phyloP scores from a whole-genome alignment of 345 rosid species.

The Angophora floribunda region DNA sequence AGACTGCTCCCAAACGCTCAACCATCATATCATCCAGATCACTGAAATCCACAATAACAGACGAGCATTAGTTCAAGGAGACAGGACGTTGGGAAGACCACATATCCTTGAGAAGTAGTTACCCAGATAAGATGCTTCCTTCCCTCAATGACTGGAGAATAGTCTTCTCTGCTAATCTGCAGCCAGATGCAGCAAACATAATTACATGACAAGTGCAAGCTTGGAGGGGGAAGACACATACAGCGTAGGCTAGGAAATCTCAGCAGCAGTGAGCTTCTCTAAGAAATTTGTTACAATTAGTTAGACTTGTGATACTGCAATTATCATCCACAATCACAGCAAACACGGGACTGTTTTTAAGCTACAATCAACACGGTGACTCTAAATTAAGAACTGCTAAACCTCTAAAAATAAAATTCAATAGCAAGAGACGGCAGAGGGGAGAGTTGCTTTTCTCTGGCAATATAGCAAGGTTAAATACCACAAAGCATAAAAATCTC shows the following conservation, averaged over 20 bases:
- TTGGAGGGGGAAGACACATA: not conserved
- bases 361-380: not conserved
- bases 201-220: not conserved
- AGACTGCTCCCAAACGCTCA: conserved; percentile 71
- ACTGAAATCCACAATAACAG: conserved; percentile 16
- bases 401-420: not conserved
- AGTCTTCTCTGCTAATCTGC: conserved; percentile 78
- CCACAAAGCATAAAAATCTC: not conserved
- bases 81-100: not conserved
- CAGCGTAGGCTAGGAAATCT: not conserved
- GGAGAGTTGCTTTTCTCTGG: not conserved
- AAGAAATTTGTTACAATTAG: not conserved
- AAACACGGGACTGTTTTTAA: not conserved
- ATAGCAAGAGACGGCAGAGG: not conserved
- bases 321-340: not conserved
- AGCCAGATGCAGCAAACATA: not conserved
- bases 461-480: not conserved
- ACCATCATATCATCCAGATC: conserved; percentile 75
- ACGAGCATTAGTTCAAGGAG: not conserved
- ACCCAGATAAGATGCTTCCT: conserved; percentile 65
- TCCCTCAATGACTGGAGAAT: conserved; percentile 65
- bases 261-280: not conserved
- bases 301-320: not conserved
- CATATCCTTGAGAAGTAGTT: conserved; percentile 3
- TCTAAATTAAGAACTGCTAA: not conserved